Evolutionary conservation across 805 yeast genomes (phyloP).

Genomic region (Pichia californica): DNA sequence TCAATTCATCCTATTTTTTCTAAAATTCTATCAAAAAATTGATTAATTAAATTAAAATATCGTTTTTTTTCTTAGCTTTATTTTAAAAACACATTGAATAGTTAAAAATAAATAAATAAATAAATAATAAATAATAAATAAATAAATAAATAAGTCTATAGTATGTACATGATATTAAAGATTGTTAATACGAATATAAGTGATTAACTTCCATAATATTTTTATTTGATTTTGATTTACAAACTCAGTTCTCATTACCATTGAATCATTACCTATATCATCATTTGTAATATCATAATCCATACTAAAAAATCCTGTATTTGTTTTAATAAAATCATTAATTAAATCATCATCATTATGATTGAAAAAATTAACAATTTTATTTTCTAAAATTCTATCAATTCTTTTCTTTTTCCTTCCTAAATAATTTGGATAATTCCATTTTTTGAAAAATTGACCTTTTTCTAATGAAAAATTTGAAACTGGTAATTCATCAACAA

Average conservation of each 20-base stretch:
- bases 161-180: too few species aligned
- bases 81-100: too few species aligned
- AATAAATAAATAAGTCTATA: too few species aligned
- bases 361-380: background rate
- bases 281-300: background rate
- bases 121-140: too few species aligned
- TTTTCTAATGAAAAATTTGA: conserved; percentile 1
- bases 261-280: background rate
- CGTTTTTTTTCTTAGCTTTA: too few species aligned
- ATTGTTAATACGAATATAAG: conserved; percentile 8
- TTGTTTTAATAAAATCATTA: background rate
- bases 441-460: conserved; percentile 4
- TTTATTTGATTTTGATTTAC: conserved; percentile 1
- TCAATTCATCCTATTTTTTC: background rate
- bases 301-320: conserved; percentile 5
- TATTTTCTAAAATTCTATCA: background rate
- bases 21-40: too few species aligned
- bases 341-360: background rate
- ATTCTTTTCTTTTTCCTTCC: background rate
- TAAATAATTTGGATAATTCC: conserved; percentile 4
- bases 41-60: too few species aligned
- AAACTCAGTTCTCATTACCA: background rate
- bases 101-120: too few species aligned
- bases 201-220: conserved; percentile 5
- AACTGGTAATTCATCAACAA: background rate